These are phyloP conservation scores for Conticribra weissflogii DNA, from an alignment of 108 stramenopile genomes.

Conservation along the genomic window DNA sequence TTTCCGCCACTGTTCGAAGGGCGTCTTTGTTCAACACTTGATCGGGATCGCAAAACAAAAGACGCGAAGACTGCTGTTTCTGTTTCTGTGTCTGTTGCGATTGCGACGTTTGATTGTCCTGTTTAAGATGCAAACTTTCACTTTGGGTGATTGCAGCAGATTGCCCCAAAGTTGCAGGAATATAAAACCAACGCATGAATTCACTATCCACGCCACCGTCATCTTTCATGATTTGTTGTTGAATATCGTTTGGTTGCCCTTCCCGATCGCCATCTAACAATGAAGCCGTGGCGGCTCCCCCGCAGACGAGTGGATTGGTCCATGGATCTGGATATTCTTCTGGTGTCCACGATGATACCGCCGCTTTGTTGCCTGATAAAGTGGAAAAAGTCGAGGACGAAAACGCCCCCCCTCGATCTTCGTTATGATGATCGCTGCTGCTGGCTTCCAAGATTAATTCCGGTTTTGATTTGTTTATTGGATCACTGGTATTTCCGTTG, in stretches of 20 bases:
- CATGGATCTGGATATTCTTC: constrained; percentile 51
- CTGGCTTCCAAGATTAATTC: constrained; percentile 1
- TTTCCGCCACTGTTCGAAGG: constrained; percentile 14
- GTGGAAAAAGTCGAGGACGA: neutral
- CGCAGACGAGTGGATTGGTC: constrained; percentile 42
- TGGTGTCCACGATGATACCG: constrained; percentile 34
- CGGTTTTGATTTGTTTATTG: neutral
- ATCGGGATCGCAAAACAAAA: constrained; percentile 46
- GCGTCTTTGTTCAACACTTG: constrained; percentile 35
- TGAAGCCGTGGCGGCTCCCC: constrained; percentile 31
- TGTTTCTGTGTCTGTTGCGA: neutral
- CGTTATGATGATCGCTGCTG: constrained; percentile 1
- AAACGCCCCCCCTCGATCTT: neutral
- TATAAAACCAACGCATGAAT: constrained; percentile 24
- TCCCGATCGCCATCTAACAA: neutral
- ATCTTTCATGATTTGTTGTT: neutral
- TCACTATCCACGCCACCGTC: constrained; percentile 6
- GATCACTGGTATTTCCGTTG: neutral
- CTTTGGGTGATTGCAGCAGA: too few species aligned
- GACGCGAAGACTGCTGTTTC: neutral
- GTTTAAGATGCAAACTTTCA: too few species aligned
- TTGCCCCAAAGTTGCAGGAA: constrained; percentile 16
- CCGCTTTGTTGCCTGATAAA: too few species aligned
- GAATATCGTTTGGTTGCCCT: neutral
- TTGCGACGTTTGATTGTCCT: neutral